Conservation (phyloP, 2,329 filamentous ascomycete species). For the Xylaria sp. region DNA sequence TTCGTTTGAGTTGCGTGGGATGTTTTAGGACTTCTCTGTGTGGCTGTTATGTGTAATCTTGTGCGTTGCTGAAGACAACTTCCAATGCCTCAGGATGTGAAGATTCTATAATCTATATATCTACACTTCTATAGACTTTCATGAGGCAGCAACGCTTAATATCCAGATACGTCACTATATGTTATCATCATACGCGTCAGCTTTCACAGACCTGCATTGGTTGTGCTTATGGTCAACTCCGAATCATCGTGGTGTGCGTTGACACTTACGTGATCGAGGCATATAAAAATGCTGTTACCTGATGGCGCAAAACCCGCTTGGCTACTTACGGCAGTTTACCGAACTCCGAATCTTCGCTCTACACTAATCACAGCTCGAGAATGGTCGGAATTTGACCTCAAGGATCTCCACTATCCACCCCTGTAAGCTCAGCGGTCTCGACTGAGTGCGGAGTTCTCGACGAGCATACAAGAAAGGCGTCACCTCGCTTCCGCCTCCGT, state of each 20-base stretch:
- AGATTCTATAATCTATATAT: slow-evolving; percentile 12
- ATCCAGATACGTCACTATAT: neutral
- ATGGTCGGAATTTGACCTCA: slow-evolving; percentile 28
- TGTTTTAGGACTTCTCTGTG: no score
- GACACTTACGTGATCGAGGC: slow-evolving; percentile 9
- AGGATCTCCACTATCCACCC: slow-evolving; percentile 15
- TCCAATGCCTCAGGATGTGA: slow-evolving; percentile 1
- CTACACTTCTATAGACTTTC: neutral
- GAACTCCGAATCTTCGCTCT: slow-evolving; percentile 22
- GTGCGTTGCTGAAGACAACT: neutral
- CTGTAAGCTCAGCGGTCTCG: slow-evolving; percentile 1
- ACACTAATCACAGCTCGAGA: slow-evolving; percentile 27
- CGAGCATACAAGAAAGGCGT: slow-evolving; percentile 27
- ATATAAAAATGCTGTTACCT: neutral
- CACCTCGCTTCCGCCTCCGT: slow-evolving; percentile 6
- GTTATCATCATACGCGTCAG: slow-evolving; percentile 15
- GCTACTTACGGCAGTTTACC: slow-evolving; percentile 25
- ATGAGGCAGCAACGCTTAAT: neutral
- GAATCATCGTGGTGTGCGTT: slow-evolving; percentile 13
- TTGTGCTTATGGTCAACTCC: slow-evolving; percentile 12
- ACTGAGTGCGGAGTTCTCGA: slow-evolving; percentile 14
- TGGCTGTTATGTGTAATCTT: slow-evolving; percentile 1
- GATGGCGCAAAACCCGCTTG: slow-evolving; percentile 2
- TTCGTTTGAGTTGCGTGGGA: no score
- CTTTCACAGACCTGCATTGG: slow-evolving; percentile 11